A percentile compares a stretch with the other conserved stretches of the same genome.
Conservation (phyloP, 129 eudicot genomes). For the Sambucus nigra region DNA sequence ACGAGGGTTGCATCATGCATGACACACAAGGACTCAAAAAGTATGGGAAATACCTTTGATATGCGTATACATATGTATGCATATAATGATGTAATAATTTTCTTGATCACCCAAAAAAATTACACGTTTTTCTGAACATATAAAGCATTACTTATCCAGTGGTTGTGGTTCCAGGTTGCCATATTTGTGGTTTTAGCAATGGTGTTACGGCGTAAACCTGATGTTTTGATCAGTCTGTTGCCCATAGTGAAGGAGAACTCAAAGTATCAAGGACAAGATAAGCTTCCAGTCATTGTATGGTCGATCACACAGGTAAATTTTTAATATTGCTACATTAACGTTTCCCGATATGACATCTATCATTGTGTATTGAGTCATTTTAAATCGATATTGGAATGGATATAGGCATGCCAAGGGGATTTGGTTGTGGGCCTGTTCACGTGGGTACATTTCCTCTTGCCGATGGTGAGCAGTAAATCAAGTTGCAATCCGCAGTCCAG, state of each 20-base stretch:
- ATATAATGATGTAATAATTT: too few relatives aligned
- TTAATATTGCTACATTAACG: background rate
- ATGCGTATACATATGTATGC: too few relatives aligned
- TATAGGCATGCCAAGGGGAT: conserved; percentile 50
- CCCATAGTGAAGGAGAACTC: conserved; percentile 31
- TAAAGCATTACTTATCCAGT: too few relatives aligned
- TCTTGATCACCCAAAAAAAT: too few relatives aligned
- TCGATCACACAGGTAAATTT: conserved; percentile 32
- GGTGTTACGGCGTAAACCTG: conserved; percentile 40
- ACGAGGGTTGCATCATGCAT: too few relatives aligned
- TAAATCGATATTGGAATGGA: background rate
- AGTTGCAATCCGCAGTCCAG: conserved; percentile 45
- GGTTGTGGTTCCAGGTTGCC: conserved; percentile 33
- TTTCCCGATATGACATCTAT: conserved; percentile 1
- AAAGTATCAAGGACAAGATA: conserved; percentile 49
- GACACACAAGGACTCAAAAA: too few relatives aligned
- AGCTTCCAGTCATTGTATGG: conserved; percentile 43
- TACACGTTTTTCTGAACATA: too few relatives aligned
- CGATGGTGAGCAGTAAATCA: conserved; percentile 34
- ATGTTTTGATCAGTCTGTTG: conserved; percentile 33
- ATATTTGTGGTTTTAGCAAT: conserved; percentile 49
- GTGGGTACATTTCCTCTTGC: conserved; percentile 51
- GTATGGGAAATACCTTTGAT: too few relatives aligned
- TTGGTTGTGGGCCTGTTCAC: conserved; percentile 41
- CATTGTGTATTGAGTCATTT: background rate